Conservation (phyloP, 306 rosid genomes). For the Medicago ruthenica region DNA sequence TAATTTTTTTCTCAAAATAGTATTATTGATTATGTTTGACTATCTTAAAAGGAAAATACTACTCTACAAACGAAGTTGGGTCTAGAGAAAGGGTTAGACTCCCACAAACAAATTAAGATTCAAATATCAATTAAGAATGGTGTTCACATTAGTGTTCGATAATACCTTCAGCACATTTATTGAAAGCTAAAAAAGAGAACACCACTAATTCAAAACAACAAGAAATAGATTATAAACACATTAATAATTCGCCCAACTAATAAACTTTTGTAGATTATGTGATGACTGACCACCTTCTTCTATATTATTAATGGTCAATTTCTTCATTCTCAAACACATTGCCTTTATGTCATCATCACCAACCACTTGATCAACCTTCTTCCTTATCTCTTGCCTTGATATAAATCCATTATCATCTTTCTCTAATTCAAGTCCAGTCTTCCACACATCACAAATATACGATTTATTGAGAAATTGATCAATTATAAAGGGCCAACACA, state of each 20-base stretch:
- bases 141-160: too few species aligned
- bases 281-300: conserved; percentile 32
- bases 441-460: conserved; percentile 48
- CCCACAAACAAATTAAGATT: too few species aligned
- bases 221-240: neutral
- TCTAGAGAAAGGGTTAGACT: too few species aligned
- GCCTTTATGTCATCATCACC: conserved; percentile 9
- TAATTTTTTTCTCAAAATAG: too few species aligned
- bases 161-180: too few species aligned
- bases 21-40: too few species aligned
- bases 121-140: too few species aligned
- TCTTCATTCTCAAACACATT: conserved; percentile 33
- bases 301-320: neutral
- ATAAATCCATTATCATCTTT: conserved; percentile 38
- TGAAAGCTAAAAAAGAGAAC: neutral
- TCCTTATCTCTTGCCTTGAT: conserved; percentile 35
- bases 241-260: conserved; percentile 23
- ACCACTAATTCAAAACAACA: neutral
- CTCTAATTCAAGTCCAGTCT: conserved; percentile 35
- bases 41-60: too few species aligned
- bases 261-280: conserved; percentile 19
- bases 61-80: too few species aligned
- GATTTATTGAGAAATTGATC: conserved; percentile 32
- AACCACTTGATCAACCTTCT: conserved; percentile 37
- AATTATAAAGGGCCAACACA: conserved; percentile 39